A percentile compares a stretch with the other conserved stretches of the same genome.
Conservation (phyloP, 2,329 filamentous ascomycete species). For the Colletotrichum sidae region DNA sequence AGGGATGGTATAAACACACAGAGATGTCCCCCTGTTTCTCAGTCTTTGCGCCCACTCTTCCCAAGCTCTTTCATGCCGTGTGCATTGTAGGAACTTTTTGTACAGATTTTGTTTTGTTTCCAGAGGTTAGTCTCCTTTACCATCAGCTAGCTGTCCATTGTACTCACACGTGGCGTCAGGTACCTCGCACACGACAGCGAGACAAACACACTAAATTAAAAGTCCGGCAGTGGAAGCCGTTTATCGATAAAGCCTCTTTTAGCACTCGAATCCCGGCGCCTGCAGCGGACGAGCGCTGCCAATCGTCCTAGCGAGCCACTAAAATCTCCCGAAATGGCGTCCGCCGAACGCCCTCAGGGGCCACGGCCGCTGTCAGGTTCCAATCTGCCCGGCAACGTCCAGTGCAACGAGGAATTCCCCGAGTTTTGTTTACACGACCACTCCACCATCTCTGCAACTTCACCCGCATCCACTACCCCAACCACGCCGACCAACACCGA, state of each 20-base stretch:
- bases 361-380: slow-evolving; percentile 33
- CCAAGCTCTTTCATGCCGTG: too few relatives aligned
- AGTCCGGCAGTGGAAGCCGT: slow-evolving; percentile 23
- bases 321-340: slow-evolving; percentile 36
- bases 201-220: background rate
- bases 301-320: slow-evolving; percentile 36
- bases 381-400: slow-evolving; percentile 51
- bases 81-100: too few relatives aligned
- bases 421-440: slow-evolving; percentile 57
- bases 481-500: slow-evolving; percentile 42
- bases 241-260: slow-evolving; percentile 31
- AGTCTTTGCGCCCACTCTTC: too few relatives aligned
- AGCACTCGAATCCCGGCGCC: slow-evolving; percentile 33
- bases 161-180: too few relatives aligned
- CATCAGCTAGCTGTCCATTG: too few relatives aligned
- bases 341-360: slow-evolving; percentile 35
- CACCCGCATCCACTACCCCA: slow-evolving; percentile 43
- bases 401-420: slow-evolving; percentile 51
- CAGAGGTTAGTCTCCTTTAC: too few relatives aligned
- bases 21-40: too few relatives aligned
- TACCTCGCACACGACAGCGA: too few relatives aligned
- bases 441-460: slow-evolving; percentile 39
- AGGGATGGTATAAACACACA: slow-evolving; percentile 10
- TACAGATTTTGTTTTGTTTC: too few relatives aligned
- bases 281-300: slow-evolving; percentile 36